Evolutionary conservation across 805 yeast species (phyloP), one percentile per base, ranked within the genome.

Genomic region (Metschnikowia lachancei): DNA sequence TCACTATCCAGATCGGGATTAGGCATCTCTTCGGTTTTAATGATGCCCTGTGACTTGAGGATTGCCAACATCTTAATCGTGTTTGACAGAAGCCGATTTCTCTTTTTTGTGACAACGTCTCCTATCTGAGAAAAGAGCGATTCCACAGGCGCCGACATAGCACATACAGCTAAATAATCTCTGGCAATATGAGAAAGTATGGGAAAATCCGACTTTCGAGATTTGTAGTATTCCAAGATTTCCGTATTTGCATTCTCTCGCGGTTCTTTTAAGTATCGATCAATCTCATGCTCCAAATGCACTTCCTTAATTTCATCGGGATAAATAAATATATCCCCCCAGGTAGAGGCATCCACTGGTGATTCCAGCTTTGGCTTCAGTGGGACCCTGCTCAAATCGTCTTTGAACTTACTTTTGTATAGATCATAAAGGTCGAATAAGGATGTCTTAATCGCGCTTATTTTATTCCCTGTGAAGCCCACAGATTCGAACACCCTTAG

Each of bases 81-180:
- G 14, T 17, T 28, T 17, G 22, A 24, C 34, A 37, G 32, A 22
- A 37, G 18, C 32, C 20, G 17, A 28, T 37, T 37, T 37, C 41
- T 26, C 41, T 37, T 37, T 9, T 37, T 37, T 28, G 31, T 37
- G 32, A 37, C n/a, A 6, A 37, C 11, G 16, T 37, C 41, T 17
- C 20, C 41, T 7, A 22, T 14, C 14, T 14, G 31, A 13, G 41
- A 22, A 26, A 37, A 37, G 16, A 37, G 32, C 13, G 41, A 13
- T 37, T 37, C 41, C 3, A 32, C 41, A 4, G 41, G 41, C 13
- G 41, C 41, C 5, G 41, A 37, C 32, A 18, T 37, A 14, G 32
- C 41, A 13, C 18, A 31, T 10, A 37, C 14, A 19, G 39, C 44
- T 7, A 41, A 28, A 18, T n/a, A 24, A 13, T 41, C 44, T 20